phyloP scores from a whole-genome alignment of 305 asterid genomes.

The Striga hermonthica region DNA sequence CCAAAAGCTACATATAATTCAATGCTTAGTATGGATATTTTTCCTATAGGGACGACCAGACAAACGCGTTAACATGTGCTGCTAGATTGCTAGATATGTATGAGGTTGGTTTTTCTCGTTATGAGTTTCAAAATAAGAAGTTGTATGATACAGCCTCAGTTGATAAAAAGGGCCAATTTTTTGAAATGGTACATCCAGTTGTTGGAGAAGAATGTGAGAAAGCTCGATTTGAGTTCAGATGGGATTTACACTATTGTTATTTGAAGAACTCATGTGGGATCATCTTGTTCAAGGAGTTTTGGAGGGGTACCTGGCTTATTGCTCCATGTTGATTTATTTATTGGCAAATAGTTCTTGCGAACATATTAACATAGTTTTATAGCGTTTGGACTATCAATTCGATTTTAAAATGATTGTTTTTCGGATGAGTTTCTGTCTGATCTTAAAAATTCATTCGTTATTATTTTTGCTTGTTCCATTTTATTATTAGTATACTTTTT shows the following conservation, averaged over 20 bases:
- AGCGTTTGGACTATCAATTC: too few species aligned
- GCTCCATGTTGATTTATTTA: too few species aligned
- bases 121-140: constrained; percentile 81
- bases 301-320: constrained; percentile 78
- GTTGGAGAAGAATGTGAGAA: constrained; percentile 75
- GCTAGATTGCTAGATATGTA: too few species aligned
- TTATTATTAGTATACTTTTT: too few species aligned
- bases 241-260: constrained; percentile 71
- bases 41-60: constrained; percentile 69
- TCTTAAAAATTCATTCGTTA: too few species aligned
- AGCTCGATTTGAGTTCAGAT: constrained; percentile 74
- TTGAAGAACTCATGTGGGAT: constrained; percentile 79
- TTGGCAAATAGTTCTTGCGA: constrained; percentile 70
- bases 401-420: too few species aligned
- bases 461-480: too few species aligned
- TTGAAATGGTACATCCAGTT: constrained; percentile 73
- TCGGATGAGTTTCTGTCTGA: too few species aligned
- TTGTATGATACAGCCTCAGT: constrained; percentile 72
- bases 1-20: constrained; percentile 61
- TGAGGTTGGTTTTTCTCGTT: constrained; percentile 11
- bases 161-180: constrained; percentile 72
- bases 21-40: constrained; percentile 60
- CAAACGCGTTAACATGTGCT: constrained; percentile 54
- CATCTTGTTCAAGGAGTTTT: constrained; percentile 65
- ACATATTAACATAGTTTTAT: background rate